These are phyloP conservation scores for Talaromyces sp. DNA, from an alignment of 2,329 filamentous ascomycete species.

Conservation along the genomic window DNA sequence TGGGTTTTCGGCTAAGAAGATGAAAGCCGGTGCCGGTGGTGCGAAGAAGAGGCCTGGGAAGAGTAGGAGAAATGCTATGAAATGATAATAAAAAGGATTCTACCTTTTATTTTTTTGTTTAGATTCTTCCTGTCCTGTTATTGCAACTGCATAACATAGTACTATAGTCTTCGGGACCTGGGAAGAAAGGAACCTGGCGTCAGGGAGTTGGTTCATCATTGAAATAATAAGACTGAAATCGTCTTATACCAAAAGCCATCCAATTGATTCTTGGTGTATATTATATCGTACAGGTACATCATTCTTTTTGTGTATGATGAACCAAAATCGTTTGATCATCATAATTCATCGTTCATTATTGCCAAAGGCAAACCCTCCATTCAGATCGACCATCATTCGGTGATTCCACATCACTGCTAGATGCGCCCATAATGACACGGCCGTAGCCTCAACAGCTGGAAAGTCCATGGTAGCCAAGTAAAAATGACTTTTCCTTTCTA, in stretches of 20 bases:
- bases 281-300: not conserved
- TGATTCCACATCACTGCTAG: not conserved
- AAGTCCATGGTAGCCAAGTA: not conserved
- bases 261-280: not conserved
- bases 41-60: slow-evolving; percentile 48
- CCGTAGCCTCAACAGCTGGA: not conserved
- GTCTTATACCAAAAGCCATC: not conserved
- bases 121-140: not conserved
- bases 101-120: not conserved
- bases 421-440: not conserved
- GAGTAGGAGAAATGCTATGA: slow-evolving; percentile 40
- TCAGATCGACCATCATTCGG: not conserved
- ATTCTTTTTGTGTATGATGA: not conserved
- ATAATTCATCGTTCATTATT: not conserved
- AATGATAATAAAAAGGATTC: not conserved
- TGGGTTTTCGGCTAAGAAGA: slow-evolving; percentile 74
- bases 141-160: slow-evolving; percentile 3
- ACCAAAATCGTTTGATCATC: not conserved
- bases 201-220: not conserved
- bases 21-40: slow-evolving; percentile 58
- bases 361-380: not conserved
- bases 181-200: slow-evolving; percentile 1
- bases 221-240: not conserved
- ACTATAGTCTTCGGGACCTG: not conserved
- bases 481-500: not conserved